Base-by-base conservation (phyloP, 2,329 filamentous ascomycete genomes). In the Zymoseptoria crescenta region DNA sequence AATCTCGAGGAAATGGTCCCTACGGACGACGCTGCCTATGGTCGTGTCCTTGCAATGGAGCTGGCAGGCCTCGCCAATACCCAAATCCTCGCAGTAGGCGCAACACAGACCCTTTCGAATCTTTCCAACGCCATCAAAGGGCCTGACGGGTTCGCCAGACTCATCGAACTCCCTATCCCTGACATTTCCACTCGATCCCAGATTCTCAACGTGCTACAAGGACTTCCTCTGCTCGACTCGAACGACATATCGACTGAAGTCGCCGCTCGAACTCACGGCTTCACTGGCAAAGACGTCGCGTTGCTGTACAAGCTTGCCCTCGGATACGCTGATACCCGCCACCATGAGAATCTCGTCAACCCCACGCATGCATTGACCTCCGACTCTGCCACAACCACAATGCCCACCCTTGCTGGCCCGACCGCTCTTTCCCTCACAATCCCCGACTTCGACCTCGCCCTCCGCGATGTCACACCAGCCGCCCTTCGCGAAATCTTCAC, bases 401-500 rank as follows among this genome's bases (percentile, higher is more conserved):
- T 45, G 2, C 35, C 35, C 35, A 16, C 35, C 5, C 35, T 45
- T 45, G 5, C 35, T 16, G 7, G 13, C 4, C 35, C 35, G 35
- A 13, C 35, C n/a, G 13, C 35, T 2, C n/a, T 45, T 16, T 45
- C 35, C 35, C 13, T 45, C 35, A 45, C 35, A n/a, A 45, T 45
- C 4, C 16, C 80, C 8, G 86, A 91, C 67, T 80, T 91, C 55
- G 79, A 85, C 35, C 72, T 79, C 48, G 89, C 91, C 0, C 79
- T 93, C 41, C 79, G 82, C 45, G 76, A 83, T 57, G 85, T 91
- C n/a, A 82, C 84, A 9, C 91, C 93, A 1, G 91, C 88, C 1
- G 89, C 91, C 3, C 93, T 97, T 83, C 86, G 90, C 64, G 91
- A 95, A 69, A 86, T 96, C 57, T 90, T 94, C 70, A 80, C 96